These are phyloP conservation scores for Penicillium sp. DNA, from an alignment of 2,329 filamentous ascomycete genomes.

Conservation along the genomic window DNA sequence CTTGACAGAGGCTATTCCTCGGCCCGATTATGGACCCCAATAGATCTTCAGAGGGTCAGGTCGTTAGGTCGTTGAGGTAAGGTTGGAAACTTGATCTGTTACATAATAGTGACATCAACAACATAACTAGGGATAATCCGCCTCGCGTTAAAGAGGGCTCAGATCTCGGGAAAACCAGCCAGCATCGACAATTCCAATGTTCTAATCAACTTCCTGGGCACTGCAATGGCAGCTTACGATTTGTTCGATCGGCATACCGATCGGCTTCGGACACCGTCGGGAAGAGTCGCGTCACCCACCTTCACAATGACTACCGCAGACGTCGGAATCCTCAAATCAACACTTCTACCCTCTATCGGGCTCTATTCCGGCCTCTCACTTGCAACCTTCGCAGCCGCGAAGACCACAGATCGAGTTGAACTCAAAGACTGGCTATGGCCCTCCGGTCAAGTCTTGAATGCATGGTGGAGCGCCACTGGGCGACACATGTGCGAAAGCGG, in stretches of 20 bases:
- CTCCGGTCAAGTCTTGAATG: constrained; percentile 52
- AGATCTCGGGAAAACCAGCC: not conserved
- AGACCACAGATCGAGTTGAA: constrained; percentile 53
- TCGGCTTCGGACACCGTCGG: not conserved
- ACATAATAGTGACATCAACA: constrained; percentile 20
- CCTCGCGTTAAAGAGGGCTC: not conserved
- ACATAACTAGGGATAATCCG: not conserved
- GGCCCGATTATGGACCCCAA: too few relatives aligned
- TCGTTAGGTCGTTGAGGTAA: too few relatives aligned
- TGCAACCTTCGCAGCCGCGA: constrained; percentile 50
- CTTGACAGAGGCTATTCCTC: too few relatives aligned
- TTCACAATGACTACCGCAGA: constrained; percentile 19
- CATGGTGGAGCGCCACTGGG: constrained; percentile 58
- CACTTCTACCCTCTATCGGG: constrained; percentile 52
- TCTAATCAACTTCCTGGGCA: too few relatives aligned
- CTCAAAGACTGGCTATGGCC: constrained; percentile 61
- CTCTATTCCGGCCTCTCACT: constrained; percentile 52
- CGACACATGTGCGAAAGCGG: constrained; percentile 47
- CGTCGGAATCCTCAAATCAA: constrained; percentile 52
- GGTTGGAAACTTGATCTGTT: constrained; percentile 1
- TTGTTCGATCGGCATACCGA: not conserved
- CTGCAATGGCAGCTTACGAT: constrained; percentile 1
- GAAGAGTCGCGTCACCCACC: not conserved
- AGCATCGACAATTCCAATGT: not conserved
- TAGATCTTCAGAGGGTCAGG: too few relatives aligned